Evolutionary conservation across 306 rosid genomes (phyloP).

Genomic region (Myrica gale): DNA sequence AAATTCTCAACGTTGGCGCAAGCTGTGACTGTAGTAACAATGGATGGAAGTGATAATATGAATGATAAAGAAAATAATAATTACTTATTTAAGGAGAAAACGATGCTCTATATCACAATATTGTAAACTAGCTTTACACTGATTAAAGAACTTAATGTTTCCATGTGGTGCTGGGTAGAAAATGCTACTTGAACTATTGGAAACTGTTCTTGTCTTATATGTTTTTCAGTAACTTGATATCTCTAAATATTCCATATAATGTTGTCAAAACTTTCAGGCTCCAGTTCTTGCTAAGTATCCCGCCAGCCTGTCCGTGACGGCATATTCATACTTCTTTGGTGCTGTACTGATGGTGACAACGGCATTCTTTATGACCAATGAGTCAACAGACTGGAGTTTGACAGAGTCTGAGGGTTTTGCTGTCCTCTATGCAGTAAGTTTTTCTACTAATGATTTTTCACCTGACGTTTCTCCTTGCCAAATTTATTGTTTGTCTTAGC

Average conservation of each 20-base stretch:
- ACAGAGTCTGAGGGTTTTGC: conserved; percentile 69
- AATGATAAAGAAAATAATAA: neutral
- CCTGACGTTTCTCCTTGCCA: neutral
- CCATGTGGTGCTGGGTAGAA: neutral
- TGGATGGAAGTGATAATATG: neutral
- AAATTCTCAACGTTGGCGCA: neutral
- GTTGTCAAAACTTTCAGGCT: conserved; percentile 61
- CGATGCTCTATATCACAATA: neutral
- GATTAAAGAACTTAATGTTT: neutral
- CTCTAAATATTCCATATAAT: conserved; percentile 19
- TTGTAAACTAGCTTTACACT: neutral
- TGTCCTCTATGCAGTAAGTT: conserved; percentile 79
- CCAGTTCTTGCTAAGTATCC: conserved; percentile 73
- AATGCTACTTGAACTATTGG: conserved; percentile 7
- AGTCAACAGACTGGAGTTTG: conserved; percentile 72
- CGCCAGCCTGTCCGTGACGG: conserved; percentile 77
- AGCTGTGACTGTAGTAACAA: neutral
- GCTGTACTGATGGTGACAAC: conserved; percentile 62
- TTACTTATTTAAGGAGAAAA: neutral
- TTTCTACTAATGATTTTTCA: neutral
- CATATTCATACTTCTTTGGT: conserved; percentile 78
- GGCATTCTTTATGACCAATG: conserved; percentile 52
- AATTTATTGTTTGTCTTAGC: neutral
- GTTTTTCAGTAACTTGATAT: conserved; percentile 14
- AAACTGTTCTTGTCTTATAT: conserved; percentile 13